Conservation (phyloP, 2,329 filamentous ascomycete genomes). For the Botrytis elliptica region DNA sequence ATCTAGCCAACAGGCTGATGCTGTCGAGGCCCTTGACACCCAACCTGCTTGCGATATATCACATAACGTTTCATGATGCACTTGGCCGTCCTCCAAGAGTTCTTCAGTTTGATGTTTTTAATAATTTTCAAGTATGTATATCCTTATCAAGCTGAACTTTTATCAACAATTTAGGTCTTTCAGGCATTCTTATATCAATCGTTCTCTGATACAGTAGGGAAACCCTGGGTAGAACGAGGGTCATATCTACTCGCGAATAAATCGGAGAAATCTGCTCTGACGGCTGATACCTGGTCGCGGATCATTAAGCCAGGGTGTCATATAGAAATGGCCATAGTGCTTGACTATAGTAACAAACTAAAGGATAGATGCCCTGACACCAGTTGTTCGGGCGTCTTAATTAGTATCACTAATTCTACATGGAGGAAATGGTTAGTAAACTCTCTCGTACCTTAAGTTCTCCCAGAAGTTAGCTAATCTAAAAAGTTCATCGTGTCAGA, state of each 20-base stretch:
- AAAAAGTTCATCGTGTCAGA: neutral
- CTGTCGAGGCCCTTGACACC: neutral
- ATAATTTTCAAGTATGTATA: neutral
- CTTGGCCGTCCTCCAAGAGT: neutral
- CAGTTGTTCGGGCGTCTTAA: neutral
- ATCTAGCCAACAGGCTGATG: neutral
- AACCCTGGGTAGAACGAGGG: neutral
- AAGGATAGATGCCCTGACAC: neutral
- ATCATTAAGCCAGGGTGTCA: neutral
- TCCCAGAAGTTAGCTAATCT: neutral
- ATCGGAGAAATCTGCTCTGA: neutral
- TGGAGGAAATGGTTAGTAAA: neutral
- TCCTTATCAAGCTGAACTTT: fast-evolving
- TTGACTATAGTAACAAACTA: neutral
- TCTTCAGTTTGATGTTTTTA: neutral
- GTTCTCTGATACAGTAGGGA: neutral
- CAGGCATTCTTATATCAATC: neutral
- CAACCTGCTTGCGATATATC: neutral
- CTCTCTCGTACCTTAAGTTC: neutral
- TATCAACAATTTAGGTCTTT: neutral
- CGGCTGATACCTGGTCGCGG: neutral
- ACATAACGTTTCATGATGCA: constrained; percentile 1
- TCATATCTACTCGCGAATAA: neutral
- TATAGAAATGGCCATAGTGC: neutral
- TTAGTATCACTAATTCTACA: neutral